These are phyloP conservation scores for Backusella morwellensis DNA, from an alignment of 192 early-diverging fungal species.

Conservation along the genomic window DNA sequence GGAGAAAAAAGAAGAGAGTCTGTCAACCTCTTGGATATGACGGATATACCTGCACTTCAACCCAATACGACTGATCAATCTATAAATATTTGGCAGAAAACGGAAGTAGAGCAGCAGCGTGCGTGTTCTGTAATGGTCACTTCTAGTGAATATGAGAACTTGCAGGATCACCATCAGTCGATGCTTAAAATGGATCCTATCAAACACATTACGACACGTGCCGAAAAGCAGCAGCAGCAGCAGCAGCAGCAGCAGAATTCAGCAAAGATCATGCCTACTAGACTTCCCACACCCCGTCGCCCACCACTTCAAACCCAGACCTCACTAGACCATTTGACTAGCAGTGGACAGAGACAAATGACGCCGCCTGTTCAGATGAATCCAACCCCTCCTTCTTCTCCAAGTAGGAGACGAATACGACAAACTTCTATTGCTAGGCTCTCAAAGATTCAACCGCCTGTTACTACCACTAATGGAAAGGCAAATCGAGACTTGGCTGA, in stretches of 20 bases:
- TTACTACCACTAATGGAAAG: neutral
- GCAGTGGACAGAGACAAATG: neutral
- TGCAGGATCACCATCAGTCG: neutral
- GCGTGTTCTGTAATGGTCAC: neutral
- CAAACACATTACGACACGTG: neutral
- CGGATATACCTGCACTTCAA: neutral
- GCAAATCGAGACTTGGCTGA: constrained; percentile 17
- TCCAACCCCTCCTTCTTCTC: constrained; percentile 9
- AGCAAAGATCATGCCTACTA: constrained; percentile 1
- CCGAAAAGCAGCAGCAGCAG: neutral
- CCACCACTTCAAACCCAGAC: neutral
- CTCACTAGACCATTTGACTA: constrained; percentile 7
- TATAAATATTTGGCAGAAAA: neutral
- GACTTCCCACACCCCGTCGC: constrained; percentile 5
- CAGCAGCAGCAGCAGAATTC: neutral
- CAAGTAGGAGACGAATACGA: neutral
- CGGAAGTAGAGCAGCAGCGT: neutral
- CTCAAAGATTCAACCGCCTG: neutral
- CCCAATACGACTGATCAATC: neutral
- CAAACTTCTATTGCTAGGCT: constrained; percentile 8
- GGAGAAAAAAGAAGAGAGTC: neutral
- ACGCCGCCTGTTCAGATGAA: neutral
- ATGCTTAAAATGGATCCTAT: constrained; percentile 6
- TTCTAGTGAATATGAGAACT: neutral
- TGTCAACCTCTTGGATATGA: constrained; percentile 5